Conservation (phyloP, 1,284 basidiomycete species). For the Exsudoporus floridanus region DNA sequence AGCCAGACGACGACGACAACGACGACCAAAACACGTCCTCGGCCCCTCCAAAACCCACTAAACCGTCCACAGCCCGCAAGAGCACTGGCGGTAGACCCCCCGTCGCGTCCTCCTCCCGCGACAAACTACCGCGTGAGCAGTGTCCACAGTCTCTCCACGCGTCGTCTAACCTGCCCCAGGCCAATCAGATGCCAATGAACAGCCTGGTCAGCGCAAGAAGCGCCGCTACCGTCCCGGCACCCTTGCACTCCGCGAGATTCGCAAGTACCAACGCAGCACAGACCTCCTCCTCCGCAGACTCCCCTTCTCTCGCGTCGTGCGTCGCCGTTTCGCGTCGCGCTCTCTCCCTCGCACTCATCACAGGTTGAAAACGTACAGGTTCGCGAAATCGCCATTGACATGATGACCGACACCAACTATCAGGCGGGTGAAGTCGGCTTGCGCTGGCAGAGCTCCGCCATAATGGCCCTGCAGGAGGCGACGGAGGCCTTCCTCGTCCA, state of each 20-base stretch:
- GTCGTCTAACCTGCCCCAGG: slow-evolving; percentile 13
- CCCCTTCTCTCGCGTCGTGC: slow-evolving; percentile 88
- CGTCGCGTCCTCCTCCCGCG: slow-evolving; percentile 29
- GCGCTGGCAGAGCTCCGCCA: slow-evolving; percentile 90
- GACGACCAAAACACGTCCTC: slow-evolving; percentile 31
- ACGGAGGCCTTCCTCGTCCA: slow-evolving; percentile 93
- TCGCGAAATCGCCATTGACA: slow-evolving; percentile 86
- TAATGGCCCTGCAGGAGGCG: slow-evolving; percentile 91
- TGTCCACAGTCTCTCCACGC: not conserved
- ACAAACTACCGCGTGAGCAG: slow-evolving; percentile 27
- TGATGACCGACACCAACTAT: slow-evolving; percentile 74
- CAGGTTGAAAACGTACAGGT: slow-evolving; percentile 55
- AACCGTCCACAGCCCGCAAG: slow-evolving; percentile 67
- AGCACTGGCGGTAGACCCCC: slow-evolving; percentile 63
- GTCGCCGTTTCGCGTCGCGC: slow-evolving; percentile 32
- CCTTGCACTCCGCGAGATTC: slow-evolving; percentile 86
- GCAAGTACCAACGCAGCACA: slow-evolving; percentile 91
- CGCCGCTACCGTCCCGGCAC: slow-evolving; percentile 82
- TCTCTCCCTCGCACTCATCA: not conserved
- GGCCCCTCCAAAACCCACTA: slow-evolving; percentile 48
- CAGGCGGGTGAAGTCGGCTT: slow-evolving; percentile 60
- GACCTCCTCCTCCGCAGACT: slow-evolving; percentile 85
- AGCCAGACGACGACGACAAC: slow-evolving; percentile 36
- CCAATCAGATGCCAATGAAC: slow-evolving; percentile 28
- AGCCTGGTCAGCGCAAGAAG: slow-evolving; percentile 44